phyloP scores from a whole-genome alignment of 176 grass and related monocot species.

The Aegilops sharonensis region DNA sequence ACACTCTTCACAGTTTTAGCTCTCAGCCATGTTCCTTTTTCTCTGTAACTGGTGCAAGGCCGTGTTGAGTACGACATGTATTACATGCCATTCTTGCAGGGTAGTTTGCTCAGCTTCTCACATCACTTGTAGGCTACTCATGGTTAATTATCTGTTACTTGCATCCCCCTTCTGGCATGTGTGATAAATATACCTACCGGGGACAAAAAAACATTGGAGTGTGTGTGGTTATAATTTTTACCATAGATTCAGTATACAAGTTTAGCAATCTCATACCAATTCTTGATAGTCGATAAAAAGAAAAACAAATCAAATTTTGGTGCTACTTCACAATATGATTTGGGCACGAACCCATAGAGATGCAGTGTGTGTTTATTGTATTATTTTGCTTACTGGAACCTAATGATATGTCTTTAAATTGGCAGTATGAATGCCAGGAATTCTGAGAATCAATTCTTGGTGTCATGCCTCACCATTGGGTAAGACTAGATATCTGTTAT shows the following conservation, averaged over 20 bases:
- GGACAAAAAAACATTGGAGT: neutral
- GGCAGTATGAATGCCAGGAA: slow-evolving; percentile 94
- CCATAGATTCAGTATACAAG: neutral
- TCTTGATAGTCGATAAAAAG: neutral
- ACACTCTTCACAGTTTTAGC: neutral
- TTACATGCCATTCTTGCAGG: neutral
- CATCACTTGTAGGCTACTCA: neutral
- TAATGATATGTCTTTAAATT: slow-evolving; percentile 22
- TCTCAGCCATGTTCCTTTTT: neutral
- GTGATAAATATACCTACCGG: neutral
- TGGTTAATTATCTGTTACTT: neutral
- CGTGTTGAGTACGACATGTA: neutral
- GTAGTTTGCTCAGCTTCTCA: neutral
- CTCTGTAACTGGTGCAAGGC: neutral
- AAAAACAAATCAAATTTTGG: neutral
- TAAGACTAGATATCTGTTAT: slow-evolving; percentile 38
- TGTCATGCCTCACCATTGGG: slow-evolving; percentile 95
- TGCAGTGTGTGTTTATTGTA: neutral
- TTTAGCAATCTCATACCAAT: neutral
- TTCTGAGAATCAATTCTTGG: slow-evolving; percentile 95
- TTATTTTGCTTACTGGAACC: neutral
- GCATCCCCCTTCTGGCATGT: neutral
- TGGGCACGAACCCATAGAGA: neutral
- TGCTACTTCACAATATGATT: neutral
- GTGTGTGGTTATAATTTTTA: neutral